Base-by-base conservation (phyloP, 2,329 filamentous ascomycete species). In the Epichloe brachyelytri region DNA sequence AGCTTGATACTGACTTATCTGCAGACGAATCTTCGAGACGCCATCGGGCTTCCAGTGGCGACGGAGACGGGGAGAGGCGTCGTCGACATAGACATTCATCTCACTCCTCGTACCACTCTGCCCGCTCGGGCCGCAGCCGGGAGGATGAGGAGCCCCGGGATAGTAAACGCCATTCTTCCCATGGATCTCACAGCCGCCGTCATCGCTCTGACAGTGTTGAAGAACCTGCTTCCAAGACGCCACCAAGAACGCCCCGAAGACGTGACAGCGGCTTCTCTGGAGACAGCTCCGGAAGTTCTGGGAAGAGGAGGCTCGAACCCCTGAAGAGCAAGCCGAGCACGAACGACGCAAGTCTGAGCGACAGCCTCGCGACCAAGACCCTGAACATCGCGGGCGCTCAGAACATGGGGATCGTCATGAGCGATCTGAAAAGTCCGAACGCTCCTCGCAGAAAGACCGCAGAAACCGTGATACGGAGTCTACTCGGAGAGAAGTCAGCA, bases 1-100 rank as follows among this genome's bases (percentile, higher is more conserved):
- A 66, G 64, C 68, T 69, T 65, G 69, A 73, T 73, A 69, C 76
- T 79, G 72, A 79, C 75, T 69, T 73, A 62, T 74, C 69, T 65
- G 68, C 69, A 79, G 75, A 76, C 66, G 73, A 75, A 57, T 73
- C 65, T 60, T 64, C 61, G 60, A 69, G 64, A 62, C 66, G 68
- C 54, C 59, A 59, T 50, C 60, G 60, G 55, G 64, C 64, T 52
- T 61, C 65, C 44, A 64, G 60, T 56, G 55, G 65, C 56, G 67
- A 71, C 54, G 65, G 60, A 60, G 68, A 71, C 44, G 60, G 59
- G 53, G 67, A 71, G 46, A 64, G 65, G 56, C 69, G 67, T 53
- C 69, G 69, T 54, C 68, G 69, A 55, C 68, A 68, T 55, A 70
- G 69, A 49, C 63, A 63, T 52, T 49, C 48, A 8, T 44, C 40